A percentile compares a stretch with the other conserved stretches of the same genome.
These are phyloP conservation scores for Populus hybrid DNA, from an alignment of 441 rosid species.

Conservation along the genomic window DNA sequence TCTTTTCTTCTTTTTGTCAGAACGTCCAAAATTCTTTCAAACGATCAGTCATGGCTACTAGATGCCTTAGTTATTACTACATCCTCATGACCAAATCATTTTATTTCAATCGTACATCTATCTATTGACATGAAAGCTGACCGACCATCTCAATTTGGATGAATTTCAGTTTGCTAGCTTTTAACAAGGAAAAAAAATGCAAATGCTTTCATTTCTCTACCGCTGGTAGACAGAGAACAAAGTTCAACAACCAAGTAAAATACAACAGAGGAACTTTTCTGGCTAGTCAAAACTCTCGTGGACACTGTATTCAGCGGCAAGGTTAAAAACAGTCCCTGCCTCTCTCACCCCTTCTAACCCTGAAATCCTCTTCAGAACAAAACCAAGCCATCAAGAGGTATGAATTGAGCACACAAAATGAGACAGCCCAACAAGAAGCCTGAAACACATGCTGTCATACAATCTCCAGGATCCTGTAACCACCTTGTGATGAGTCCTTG, in stretches of 20 bases:
- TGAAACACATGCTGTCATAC: constrained; percentile 22
- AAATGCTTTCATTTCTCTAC: too few relatives aligned
- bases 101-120: background rate
- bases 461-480: constrained; percentile 24
- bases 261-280: background rate
- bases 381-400: constrained; percentile 1
- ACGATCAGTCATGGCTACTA: too few relatives aligned
- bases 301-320: background rate
- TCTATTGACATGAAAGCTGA: background rate
- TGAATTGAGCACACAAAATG: background rate
- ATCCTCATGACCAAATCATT: background rate
- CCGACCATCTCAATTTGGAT: too few relatives aligned
- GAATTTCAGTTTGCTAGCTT: too few relatives aligned
- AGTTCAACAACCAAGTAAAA: background rate
- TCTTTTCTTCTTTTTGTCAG: too few relatives aligned
- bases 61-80: too few relatives aligned
- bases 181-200: too few relatives aligned
- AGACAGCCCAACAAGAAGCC: background rate
- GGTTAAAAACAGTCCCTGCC: constrained; percentile 7
- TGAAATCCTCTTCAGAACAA: background rate
- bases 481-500: constrained; percentile 21
- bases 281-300: background rate
- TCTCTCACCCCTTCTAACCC: background rate
- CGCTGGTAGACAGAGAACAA: too few relatives aligned
- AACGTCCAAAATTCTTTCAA: too few relatives aligned